These are phyloP conservation scores for Nicotiana noctiflora DNA, from an alignment of 257 asterid species.

Conservation along the genomic window DNA sequence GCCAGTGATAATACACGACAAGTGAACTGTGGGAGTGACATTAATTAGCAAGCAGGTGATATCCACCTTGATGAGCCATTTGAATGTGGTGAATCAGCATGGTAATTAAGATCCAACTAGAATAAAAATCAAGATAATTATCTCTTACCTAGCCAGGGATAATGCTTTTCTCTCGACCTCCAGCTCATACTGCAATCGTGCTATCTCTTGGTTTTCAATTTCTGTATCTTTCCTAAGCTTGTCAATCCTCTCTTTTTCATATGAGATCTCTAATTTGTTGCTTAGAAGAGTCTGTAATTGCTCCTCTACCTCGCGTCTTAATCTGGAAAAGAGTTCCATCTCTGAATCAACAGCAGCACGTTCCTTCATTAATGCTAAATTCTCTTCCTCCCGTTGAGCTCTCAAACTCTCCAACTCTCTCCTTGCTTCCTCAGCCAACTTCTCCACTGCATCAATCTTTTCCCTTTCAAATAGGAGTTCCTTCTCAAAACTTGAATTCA, in stretches of 20 bases:
- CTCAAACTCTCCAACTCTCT: constrained; percentile 72
- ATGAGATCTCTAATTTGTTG: constrained; percentile 68
- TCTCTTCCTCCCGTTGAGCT: constrained; percentile 72
- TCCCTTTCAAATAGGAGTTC: constrained; percentile 75
- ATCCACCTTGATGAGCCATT: neutral
- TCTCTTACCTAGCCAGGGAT: constrained; percentile 76
- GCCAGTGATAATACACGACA: neutral
- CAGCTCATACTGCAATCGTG: constrained; percentile 87
- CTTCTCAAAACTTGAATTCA: constrained; percentile 62
- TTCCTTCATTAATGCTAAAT: constrained; percentile 61
- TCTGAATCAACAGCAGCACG: constrained; percentile 90
- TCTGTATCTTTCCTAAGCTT: constrained; percentile 82
- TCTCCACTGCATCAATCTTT: constrained; percentile 62
- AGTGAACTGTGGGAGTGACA: neutral
- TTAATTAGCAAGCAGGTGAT: neutral
- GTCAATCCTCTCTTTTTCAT: constrained; percentile 78
- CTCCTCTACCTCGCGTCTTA: constrained; percentile 80
- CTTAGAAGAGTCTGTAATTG: constrained; percentile 67
- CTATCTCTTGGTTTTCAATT: constrained; percentile 62
- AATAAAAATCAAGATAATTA: constrained; percentile 4
- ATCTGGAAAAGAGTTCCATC: constrained; percentile 74
- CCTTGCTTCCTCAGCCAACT: constrained; percentile 72
- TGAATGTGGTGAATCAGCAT: neutral
- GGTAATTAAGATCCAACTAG: constrained; percentile 8
- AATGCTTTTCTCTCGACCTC: constrained; percentile 96